These are phyloP conservation scores for Penicillium longicatenatum DNA, from an alignment of 495 filamentous ascomycete species.

Conservation along the genomic window DNA sequence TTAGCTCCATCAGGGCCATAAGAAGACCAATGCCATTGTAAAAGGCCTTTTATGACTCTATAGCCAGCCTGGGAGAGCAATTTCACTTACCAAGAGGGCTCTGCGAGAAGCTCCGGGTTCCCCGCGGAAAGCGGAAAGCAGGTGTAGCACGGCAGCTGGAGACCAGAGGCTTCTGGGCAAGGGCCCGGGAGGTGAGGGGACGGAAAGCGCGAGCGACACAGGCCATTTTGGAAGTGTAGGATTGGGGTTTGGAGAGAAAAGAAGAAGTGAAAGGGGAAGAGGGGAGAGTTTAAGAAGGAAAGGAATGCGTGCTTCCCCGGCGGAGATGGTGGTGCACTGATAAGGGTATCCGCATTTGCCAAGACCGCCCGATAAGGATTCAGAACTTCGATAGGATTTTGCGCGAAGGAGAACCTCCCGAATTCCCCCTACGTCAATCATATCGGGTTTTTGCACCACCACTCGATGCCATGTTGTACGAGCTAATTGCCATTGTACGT, in stretches of 20 bases:
- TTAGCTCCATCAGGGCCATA: background rate
- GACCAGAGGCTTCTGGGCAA: constrained; percentile 46
- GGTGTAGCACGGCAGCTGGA: constrained; percentile 40
- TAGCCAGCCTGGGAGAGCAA: constrained; percentile 14
- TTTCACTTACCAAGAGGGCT: constrained; percentile 46
- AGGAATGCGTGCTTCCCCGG: constrained; percentile 31
- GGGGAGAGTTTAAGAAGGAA: constrained; percentile 32
- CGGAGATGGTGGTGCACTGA: constrained; percentile 26
- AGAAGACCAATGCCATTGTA: constrained; percentile 2
- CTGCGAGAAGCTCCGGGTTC: constrained; percentile 52
- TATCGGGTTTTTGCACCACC: constrained; percentile 24
- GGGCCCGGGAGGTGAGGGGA: constrained; percentile 45
- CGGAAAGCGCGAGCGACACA: constrained; percentile 42
- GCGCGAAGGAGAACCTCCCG: constrained; percentile 13
- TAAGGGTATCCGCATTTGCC: constrained; percentile 25
- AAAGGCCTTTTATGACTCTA: constrained; percentile 1
- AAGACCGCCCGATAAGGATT: constrained; percentile 34
- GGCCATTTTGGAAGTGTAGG: constrained; percentile 36
- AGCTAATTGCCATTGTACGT: constrained; percentile 91
- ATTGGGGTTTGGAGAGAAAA: constrained; percentile 21
- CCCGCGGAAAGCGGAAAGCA: constrained; percentile 54
- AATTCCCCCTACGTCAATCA: constrained; percentile 9
- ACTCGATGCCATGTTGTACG: constrained; percentile 79
- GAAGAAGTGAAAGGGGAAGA: constrained; percentile 24
- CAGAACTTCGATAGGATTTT: constrained; percentile 33